These are phyloP conservation scores for Hysterangium stoloniferum DNA, from an alignment of 768 basidiomycete species.

Conservation along the genomic window DNA sequence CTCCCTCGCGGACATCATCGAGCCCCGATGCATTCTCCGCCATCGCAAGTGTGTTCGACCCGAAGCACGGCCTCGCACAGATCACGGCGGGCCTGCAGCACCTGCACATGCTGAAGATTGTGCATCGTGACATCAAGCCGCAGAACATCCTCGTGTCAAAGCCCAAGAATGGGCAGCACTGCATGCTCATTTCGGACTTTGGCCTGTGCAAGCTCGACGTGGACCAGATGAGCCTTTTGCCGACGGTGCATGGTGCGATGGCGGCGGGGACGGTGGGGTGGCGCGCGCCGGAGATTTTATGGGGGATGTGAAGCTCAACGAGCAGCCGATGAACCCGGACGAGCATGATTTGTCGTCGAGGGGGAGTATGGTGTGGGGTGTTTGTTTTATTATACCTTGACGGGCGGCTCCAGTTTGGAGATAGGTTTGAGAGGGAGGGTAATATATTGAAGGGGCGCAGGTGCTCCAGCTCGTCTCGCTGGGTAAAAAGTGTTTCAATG, in stretches of 20 bases:
- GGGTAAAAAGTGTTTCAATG: too few species aligned
- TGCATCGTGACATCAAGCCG: slow-evolving; percentile 98
- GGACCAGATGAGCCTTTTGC: slow-evolving; percentile 94
- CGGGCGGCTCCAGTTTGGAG: slow-evolving; percentile 89
- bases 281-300: slow-evolving; percentile 93
- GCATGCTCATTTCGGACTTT: slow-evolving; percentile 95
- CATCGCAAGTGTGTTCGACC: slow-evolving; percentile 69
- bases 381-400: slow-evolving; percentile 88
- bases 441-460: slow-evolving; percentile 86
- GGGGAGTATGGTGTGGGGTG: slow-evolving; percentile 76
- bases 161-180: slow-evolving; percentile 51
- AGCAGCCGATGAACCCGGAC: slow-evolving; percentile 40
- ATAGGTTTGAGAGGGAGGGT: slow-evolving; percentile 85
- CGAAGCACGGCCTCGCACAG: slow-evolving; percentile 81
- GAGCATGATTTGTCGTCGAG: slow-evolving; percentile 52
- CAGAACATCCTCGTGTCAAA: slow-evolving; percentile 90
- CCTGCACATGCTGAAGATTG: slow-evolving; percentile 87
- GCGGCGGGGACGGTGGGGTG: slow-evolving; percentile 94
- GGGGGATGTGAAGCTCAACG: slow-evolving; percentile 94
- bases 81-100: slow-evolving; percentile 84
- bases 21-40: slow-evolving; percentile 72
- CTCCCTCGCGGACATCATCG: slow-evolving; percentile 81
- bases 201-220: slow-evolving; percentile 91
- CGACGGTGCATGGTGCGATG: slow-evolving; percentile 82
- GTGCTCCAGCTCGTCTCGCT: too few species aligned